These are phyloP conservation scores for rapeseed (Brassica napus) DNA, from an alignment of 345 rosid genomes.

Conservation along the genomic window DNA sequence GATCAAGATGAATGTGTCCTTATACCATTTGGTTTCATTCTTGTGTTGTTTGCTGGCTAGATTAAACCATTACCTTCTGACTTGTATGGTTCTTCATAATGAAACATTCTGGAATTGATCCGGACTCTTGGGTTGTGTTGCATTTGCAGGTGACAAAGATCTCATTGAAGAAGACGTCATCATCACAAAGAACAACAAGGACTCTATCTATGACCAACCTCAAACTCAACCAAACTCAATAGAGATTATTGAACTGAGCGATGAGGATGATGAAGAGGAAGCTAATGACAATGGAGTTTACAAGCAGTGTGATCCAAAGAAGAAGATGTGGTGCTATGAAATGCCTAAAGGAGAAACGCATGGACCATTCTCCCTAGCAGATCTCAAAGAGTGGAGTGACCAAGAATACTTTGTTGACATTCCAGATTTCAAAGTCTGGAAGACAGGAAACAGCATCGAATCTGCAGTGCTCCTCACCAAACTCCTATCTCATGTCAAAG, in stretches of 20 bases:
- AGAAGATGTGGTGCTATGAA: slow-evolving; percentile 56
- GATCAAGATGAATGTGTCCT: not conserved
- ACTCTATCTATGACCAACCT: not conserved
- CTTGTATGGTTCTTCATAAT: not conserved
- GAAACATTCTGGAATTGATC: not conserved
- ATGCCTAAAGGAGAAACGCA: slow-evolving; percentile 55
- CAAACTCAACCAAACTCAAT: slow-evolving; percentile 10
- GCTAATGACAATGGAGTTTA: slow-evolving; percentile 6
- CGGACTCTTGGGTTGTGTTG: not conserved
- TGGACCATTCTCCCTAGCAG: slow-evolving; percentile 61
- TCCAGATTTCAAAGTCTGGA: slow-evolving; percentile 68
- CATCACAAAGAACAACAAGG: slow-evolving; percentile 14
- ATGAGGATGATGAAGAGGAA: slow-evolving; percentile 36
- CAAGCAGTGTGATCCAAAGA: slow-evolving; percentile 13
- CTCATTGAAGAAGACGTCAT: slow-evolving; percentile 5
- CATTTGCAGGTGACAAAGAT: slow-evolving; percentile 23
- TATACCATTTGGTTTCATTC: not conserved
- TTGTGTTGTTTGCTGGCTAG: not conserved
- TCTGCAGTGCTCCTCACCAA: slow-evolving; percentile 46
- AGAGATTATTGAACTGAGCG: slow-evolving; percentile 59
- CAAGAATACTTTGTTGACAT: slow-evolving; percentile 41
- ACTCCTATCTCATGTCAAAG: slow-evolving; percentile 20
- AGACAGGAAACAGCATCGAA: slow-evolving; percentile 41
- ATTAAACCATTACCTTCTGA: not conserved
- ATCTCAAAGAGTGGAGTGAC: slow-evolving; percentile 60